Evolutionary conservation across 2,329 filamentous ascomycete species (phyloP), one percentile per base, ranked within the genome.

Genomic region (Endothia cerciana): DNA sequence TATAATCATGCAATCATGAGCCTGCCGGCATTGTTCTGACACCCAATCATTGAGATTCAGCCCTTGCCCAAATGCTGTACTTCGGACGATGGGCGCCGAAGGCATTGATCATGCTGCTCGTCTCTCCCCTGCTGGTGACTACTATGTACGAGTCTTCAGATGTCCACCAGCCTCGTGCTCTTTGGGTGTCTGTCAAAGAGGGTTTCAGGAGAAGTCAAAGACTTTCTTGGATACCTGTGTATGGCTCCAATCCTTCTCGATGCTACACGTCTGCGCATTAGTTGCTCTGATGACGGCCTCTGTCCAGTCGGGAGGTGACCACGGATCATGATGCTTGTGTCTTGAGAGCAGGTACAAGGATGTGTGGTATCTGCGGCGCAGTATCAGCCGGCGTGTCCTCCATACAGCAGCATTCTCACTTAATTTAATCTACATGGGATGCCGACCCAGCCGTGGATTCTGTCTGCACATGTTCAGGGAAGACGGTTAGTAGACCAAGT

Each of bases 51-150:
- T 38, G 1, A 22, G 30, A 7, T 4, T 38, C 19, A 25, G 19
- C 4, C 7, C 22, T 33, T 8, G 25, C 28, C 43, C 43, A 51
- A 15, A 58, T 63, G 22, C 13, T 59, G 38, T 58, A 28, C 43
- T 6, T 55, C 60, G 64, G 64, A 65, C 33, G 43, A 57, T 59
- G n/a, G 13, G 33, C 60, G 15, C 59, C 60, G 60, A 53, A 49
- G 28, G 0, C 30, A 40, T 15, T 59, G 53, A 17, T 62, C 30
- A 22, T n/a, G 22, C 56, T 53, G 60, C 36, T 55, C n/a, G n/a
- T n/a, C n/a, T n/a, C n/a, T n/a, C n/a, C n/a, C n/a, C 51, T 56
- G 45, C 22, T 22, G 0, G 17, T n/a, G 25, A 22, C 7, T 17
- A 56, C 51, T 17, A 51, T 2, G 33, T 17, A 51, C 2, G 33